Base-by-base conservation (phyloP, 257 asterid genomes). In the Jasminum sambac region DNA sequence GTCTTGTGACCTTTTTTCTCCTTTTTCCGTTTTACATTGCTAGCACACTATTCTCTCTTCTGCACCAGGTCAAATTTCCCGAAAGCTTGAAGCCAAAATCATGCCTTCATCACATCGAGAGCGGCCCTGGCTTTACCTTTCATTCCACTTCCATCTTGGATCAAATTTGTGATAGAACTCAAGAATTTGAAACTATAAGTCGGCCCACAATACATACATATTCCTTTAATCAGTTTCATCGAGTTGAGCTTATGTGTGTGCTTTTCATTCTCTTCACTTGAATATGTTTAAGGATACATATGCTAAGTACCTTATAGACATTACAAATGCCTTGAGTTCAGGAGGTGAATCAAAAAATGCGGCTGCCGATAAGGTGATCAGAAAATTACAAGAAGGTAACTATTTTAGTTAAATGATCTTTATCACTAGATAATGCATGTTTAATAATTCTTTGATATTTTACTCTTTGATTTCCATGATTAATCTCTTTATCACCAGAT, bases 101-200 rank as follows among this genome's bases (percentile, higher is more conserved):
- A 72, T 88, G 58, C 72, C 96, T 95, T n/a, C 96, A 91, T 81
- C 76, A 87, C 84, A 83, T 91, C 90, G 83, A 62, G 70, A 84
- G 14, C 80, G 78, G 16, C 5, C 12, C 67, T 12, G 75, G 62
- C 8, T 8, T 11, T 34, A 73, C 72, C 55, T 91, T 86, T 71
- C 73, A 69, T 34, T 91, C 98, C 13, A 62, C 63, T 30, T 87
- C 96, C 21, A 70, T 91, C 41, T 67, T 91, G 76, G 98, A 96
- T 60, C 73, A 74, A 73, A 87, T 91, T 55, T 80, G 78, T 84
- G 89, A 91, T 46, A 68, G 16, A 26, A 81, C 82, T 10, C 50
- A 62, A 72, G 72, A 36, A 58, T 82, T 74, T 70, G 71, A 84
- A 78, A 43, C 80, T 21, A 77, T 72, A 55, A 57, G n/a, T 46